These are phyloP conservation scores for Pythium insidiosum DNA, from an alignment of 352 stramenopile species.

Conservation along the genomic window DNA sequence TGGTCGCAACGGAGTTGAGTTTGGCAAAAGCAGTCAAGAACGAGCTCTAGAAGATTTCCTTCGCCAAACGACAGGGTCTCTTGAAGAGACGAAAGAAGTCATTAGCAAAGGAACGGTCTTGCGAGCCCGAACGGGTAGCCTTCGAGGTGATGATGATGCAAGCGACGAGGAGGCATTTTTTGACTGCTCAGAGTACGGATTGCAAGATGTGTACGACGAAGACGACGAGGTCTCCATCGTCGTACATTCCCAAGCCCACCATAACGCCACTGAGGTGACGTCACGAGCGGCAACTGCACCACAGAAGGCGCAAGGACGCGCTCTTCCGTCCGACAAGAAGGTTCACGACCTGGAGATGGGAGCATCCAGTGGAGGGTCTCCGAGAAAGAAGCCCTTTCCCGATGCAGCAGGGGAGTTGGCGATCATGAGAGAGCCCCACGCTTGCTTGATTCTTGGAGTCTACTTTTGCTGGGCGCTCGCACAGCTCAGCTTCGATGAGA, in stretches of 20 bases:
- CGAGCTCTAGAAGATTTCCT: conserved; percentile 52
- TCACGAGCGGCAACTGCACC: conserved; percentile 4
- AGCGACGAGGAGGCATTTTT: conserved; percentile 83
- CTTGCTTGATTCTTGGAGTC: conserved; percentile 54
- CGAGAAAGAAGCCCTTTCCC: conserved; percentile 17
- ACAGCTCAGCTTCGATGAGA: conserved; percentile 73
- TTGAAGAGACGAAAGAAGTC: conserved; percentile 75
- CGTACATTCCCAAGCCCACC: conserved; percentile 45
- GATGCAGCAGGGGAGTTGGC: conserved; percentile 25
- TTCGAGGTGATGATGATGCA: conserved; percentile 14
- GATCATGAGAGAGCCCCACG: conserved; percentile 58
- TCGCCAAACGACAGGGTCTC: conserved; percentile 51
- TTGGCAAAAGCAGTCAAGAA: conserved; percentile 73
- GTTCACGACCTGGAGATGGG: conserved; percentile 19
- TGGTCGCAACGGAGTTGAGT: conserved; percentile 63
- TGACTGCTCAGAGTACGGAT: conserved; percentile 69
- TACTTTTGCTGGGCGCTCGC: conserved; percentile 68
- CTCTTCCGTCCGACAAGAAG: conserved; percentile 10
- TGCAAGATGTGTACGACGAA: conserved; percentile 50
- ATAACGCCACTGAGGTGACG: conserved; percentile 29
- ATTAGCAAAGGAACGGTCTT: conserved; percentile 20
- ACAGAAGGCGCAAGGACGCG: neutral
- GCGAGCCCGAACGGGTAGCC: conserved; percentile 10
- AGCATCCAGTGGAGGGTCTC: conserved; percentile 10
- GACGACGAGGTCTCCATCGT: conserved; percentile 67